Evolutionary conservation across 2,329 filamentous ascomycete genomes (phyloP), one percentile per base, ranked within the genome.

Genomic region (Xylaria multiplex): DNA sequence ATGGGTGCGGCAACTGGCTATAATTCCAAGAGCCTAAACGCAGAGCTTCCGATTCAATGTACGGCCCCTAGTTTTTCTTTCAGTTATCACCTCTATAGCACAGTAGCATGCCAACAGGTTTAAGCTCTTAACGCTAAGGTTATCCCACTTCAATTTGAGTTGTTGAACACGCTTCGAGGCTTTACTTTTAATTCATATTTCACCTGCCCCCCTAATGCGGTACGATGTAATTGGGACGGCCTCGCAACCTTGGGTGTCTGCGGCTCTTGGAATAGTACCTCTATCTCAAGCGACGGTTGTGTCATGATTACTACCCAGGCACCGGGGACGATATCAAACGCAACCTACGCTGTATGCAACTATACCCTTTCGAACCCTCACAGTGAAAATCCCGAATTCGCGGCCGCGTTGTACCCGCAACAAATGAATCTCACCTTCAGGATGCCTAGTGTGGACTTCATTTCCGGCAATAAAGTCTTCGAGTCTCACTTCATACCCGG

Each of bases 171-270:
- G 1, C 52, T 52, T 32, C 65, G 24, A 16, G 57, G 65, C 13
- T 48, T 68, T 30, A 52, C 61, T 27, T 67, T 59, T 35, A 19
- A 61, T n/a, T 65, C 62, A 4, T 64, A 67, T 46, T 68, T 66
- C 45, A 54, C 3, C 6, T 72, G 65, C 27, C 69, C 66, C 14
- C 43, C 59, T 30, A 60, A 58, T 0, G 69, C 68, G 6, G 55
- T 19, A 30, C 56, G 63, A 27, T 71, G 68, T 27, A 48, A 30
- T 3, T 69, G 66, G 64, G 60, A 64, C 2, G 42, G 13, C 2
- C 58, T 70, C 32, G 62, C 66, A 30, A 71, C 68, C 5, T 37
- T 71, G 11, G 68, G 62, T 3, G 56, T 70, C 27, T 70, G 69
- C 27, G 24, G 53, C 11, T 59, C 63, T 27, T 65, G 67, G 19